phyloP scores from a whole-genome alignment of 1,284 basidiomycete species.

The Leccinum fallax region DNA sequence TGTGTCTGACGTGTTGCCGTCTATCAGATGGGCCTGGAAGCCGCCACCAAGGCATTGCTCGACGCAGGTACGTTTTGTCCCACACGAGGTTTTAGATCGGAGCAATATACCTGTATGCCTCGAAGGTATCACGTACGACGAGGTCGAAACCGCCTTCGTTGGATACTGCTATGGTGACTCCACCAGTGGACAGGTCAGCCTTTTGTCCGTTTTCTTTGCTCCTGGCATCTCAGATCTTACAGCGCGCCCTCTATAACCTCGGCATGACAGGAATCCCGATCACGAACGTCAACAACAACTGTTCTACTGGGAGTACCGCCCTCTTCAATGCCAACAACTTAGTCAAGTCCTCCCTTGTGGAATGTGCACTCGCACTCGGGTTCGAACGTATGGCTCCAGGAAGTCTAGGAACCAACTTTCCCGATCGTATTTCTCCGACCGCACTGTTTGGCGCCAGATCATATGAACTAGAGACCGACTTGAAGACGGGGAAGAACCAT shows the following conservation, averaged over 20 bases:
- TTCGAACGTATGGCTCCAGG: conserved; percentile 87
- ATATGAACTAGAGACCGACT: conserved; percentile 54
- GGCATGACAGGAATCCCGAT: conserved; percentile 87
- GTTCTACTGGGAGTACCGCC: conserved; percentile 77
- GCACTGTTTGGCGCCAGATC: conserved; percentile 47
- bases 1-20: background rate
- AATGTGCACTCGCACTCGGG: conserved; percentile 82
- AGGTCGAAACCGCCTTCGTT: conserved; percentile 74
- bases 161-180: conserved; percentile 83
- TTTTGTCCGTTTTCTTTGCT: background rate
- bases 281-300: conserved; percentile 87
- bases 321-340: conserved; percentile 70
- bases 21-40: conserved; percentile 21
- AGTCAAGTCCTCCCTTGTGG: conserved; percentile 69
- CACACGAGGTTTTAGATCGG: background rate
- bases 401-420: conserved; percentile 69
- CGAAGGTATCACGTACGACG: conserved; percentile 78
- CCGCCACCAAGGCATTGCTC: conserved; percentile 23
- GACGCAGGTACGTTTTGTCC: conserved; percentile 20
- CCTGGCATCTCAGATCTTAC: background rate
- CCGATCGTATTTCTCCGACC: conserved; percentile 68
- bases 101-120: background rate
- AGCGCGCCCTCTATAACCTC: conserved; percentile 78
- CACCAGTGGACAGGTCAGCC: conserved; percentile 68
- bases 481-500: conserved; percentile 51